Conservation (phyloP, 2,329 filamentous ascomycete species). For the Apiospora saccharicola region DNA sequence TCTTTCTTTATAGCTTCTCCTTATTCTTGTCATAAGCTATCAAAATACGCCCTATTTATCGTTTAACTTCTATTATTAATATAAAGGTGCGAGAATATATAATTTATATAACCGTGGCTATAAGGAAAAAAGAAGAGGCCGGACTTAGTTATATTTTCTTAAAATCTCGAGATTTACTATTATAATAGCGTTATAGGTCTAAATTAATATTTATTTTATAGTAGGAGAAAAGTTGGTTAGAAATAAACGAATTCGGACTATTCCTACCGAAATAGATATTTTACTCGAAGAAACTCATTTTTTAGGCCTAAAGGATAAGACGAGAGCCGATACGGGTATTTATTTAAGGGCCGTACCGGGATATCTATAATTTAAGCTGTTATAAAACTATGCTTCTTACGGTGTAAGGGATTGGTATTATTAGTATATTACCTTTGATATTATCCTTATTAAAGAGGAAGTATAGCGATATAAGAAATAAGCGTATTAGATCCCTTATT, state of each 20-base stretch:
- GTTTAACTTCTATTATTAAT: too few species aligned
- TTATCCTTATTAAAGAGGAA: too few species aligned
- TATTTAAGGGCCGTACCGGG: neutral
- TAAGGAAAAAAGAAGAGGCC: too few species aligned
- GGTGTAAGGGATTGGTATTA: slow-evolving; percentile 4
- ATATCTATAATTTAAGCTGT: slow-evolving; percentile 3
- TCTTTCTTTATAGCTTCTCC: too few species aligned
- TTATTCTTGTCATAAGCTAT: too few species aligned
- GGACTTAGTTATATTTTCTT: too few species aligned
- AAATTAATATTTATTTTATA: neutral
- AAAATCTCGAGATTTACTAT: slow-evolving; percentile 1
- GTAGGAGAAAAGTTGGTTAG: neutral
- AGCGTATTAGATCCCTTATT: too few species aligned
- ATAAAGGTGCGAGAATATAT: too few species aligned
- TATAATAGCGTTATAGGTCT: slow-evolving; percentile 4
- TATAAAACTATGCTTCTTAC: slow-evolving; percentile 17
- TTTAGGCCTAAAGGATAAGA: neutral
- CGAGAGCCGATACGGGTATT: slow-evolving; percentile 12
- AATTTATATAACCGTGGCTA: too few species aligned
- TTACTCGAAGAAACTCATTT: slow-evolving; percentile 7
- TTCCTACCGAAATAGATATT: slow-evolving; percentile 11
- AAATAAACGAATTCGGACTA: slow-evolving; percentile 11
- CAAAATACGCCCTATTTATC: too few species aligned
- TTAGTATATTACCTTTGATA: neutral
- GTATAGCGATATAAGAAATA: too few species aligned